A percentile compares a stretch with the other conserved stretches of the same genome.
These are phyloP conservation scores for Didymellaceae sp. DNA, from an alignment of 2,329 filamentous ascomycete genomes.

Conservation along the genomic window DNA sequence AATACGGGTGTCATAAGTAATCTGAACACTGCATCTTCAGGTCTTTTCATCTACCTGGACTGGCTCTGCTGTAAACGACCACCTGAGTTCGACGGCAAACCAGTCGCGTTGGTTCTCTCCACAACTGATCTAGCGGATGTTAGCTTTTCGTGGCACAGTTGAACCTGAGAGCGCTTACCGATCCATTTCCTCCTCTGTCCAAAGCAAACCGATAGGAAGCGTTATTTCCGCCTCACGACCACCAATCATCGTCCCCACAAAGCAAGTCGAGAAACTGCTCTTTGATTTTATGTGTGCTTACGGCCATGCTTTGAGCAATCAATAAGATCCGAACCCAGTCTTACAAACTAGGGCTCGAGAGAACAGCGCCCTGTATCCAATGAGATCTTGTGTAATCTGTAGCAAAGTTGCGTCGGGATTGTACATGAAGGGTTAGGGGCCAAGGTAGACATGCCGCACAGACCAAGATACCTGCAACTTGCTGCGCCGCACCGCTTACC, in stretches of 20 bases:
- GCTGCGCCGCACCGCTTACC: too few relatives aligned
- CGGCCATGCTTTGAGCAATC: neutral
- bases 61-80: conserved; percentile 2
- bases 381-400: too few relatives aligned
- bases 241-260: conserved; percentile 2
- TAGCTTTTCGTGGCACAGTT: neutral
- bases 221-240: conserved; percentile 7
- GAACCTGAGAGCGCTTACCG: neutral
- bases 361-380: too few relatives aligned
- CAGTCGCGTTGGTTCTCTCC: conserved; percentile 6
- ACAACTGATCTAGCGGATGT: neutral
- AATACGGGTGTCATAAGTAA: conserved; percentile 5
- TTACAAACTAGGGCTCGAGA: too few relatives aligned
- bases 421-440: too few relatives aligned
- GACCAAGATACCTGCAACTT: too few relatives aligned
- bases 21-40: neutral
- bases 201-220: neutral
- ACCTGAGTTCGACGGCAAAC: conserved; percentile 1
- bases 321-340: too few relatives aligned
- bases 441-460: too few relatives aligned
- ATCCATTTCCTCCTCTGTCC: conserved; percentile 9
- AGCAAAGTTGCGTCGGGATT: too few relatives aligned
- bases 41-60: neutral
- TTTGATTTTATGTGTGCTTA: neutral
- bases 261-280: conserved; percentile 7